Conservation (phyloP, 2,329 filamentous ascomycete species). For the Boeremia exigua region DNA sequence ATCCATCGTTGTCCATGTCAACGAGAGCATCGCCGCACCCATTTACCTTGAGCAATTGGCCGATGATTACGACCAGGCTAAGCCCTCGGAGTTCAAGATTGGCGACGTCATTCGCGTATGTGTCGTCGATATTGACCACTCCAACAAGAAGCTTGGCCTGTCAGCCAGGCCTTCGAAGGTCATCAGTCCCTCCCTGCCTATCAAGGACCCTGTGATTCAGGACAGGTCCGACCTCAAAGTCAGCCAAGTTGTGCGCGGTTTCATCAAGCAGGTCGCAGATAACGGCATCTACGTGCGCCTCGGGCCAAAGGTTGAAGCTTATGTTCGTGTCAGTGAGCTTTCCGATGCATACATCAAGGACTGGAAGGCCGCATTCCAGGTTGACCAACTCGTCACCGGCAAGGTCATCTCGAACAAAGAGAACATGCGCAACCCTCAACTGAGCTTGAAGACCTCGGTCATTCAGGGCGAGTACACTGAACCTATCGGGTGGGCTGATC, state of each 20-base stretch:
- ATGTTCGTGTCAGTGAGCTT: slow-evolving; percentile 85
- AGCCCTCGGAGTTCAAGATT: slow-evolving; percentile 76
- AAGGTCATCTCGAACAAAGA: slow-evolving; percentile 77
- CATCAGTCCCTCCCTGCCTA: slow-evolving; percentile 79
- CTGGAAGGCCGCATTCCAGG: slow-evolving; percentile 87
- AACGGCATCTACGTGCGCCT: slow-evolving; percentile 88
- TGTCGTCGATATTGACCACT: slow-evolving; percentile 76
- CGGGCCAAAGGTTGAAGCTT: slow-evolving; percentile 79
- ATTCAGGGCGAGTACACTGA: slow-evolving; percentile 80
- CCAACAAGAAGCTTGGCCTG: slow-evolving; percentile 83
- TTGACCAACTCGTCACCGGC: slow-evolving; percentile 89
- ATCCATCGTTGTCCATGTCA: slow-evolving; percentile 84
- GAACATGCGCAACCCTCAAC: slow-evolving; percentile 73
- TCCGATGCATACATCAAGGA: slow-evolving; percentile 93
- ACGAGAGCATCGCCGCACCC: slow-evolving; percentile 77
- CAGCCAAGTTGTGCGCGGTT: slow-evolving; percentile 85
- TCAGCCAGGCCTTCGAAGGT: slow-evolving; percentile 88
- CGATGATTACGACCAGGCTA: slow-evolving; percentile 84
- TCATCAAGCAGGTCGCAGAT: slow-evolving; percentile 87
- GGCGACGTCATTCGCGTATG: slow-evolving; percentile 90
- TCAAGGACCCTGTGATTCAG: slow-evolving; percentile 81
- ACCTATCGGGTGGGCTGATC: slow-evolving; percentile 74
- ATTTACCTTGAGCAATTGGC: slow-evolving; percentile 82
- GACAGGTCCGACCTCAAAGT: slow-evolving; percentile 72
- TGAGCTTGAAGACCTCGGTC: slow-evolving; percentile 86